A percentile compares a stretch with the other conserved stretches of the same genome.
These are phyloP conservation scores for Calonectria ilicicola DNA, from an alignment of 2,329 filamentous ascomycete species.

Conservation along the genomic window DNA sequence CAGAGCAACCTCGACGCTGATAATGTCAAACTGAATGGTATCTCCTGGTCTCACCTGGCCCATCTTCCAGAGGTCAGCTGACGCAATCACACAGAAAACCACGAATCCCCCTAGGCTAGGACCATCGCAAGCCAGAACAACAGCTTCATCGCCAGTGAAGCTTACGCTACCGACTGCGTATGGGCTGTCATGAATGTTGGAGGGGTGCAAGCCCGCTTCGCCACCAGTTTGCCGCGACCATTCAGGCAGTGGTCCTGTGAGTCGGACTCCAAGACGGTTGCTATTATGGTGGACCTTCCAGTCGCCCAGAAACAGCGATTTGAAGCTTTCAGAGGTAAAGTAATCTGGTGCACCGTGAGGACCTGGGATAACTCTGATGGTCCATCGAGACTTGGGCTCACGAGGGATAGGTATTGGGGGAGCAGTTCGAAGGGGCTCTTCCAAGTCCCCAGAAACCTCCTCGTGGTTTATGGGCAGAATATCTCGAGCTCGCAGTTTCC, in stretches of 20 bases:
- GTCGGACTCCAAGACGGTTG: slow-evolving; percentile 53
- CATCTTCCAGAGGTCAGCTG: slow-evolving; percentile 56
- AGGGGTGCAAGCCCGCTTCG: slow-evolving; percentile 54
- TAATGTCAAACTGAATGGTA: slow-evolving; percentile 47
- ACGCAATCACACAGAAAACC: slow-evolving; percentile 51
- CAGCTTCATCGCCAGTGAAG: slow-evolving; percentile 56
- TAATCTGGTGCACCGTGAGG: slow-evolving; percentile 54
- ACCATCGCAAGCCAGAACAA: slow-evolving; percentile 53
- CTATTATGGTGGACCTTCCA: slow-evolving; percentile 57
- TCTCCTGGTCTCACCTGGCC: slow-evolving; percentile 56
- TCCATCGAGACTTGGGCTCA: slow-evolving; percentile 44
- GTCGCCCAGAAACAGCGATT: slow-evolving; percentile 46
- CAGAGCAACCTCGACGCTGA: slow-evolving; percentile 42
- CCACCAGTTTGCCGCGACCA: slow-evolving; percentile 54
- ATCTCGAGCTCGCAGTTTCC: slow-evolving; percentile 46
- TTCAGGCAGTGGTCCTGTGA: slow-evolving; percentile 50
- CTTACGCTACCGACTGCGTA: slow-evolving; percentile 56
- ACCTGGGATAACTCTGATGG: slow-evolving; percentile 51
- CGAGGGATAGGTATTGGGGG: slow-evolving; percentile 35
- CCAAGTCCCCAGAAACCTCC: background rate
- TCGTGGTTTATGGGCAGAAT: slow-evolving; percentile 38
- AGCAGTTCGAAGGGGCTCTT: background rate
- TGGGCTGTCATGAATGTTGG: slow-evolving; percentile 55
- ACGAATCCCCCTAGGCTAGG: slow-evolving; percentile 57
- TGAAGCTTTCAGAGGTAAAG: slow-evolving; percentile 48